Percentiles rank a stretch among this genome's conserved stretches.
Conservation (phyloP, 352 stramenopile genomes). For the Globisporangium cystogenes region DNA sequence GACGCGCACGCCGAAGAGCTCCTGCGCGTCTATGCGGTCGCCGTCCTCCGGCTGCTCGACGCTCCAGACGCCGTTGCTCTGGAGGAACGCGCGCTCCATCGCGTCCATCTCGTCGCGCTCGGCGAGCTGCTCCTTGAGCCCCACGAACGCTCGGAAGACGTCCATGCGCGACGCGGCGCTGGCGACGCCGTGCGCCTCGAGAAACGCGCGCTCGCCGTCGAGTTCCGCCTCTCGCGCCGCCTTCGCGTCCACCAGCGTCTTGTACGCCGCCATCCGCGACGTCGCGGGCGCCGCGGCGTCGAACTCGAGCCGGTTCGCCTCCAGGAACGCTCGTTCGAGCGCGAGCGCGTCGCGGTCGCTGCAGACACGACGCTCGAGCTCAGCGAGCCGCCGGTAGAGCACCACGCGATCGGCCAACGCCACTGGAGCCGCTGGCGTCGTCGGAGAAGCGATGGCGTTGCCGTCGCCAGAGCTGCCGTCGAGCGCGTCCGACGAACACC, state of each 20-base stretch:
- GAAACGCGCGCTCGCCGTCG: constrained; percentile 24
- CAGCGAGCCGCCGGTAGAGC: constrained; percentile 10
- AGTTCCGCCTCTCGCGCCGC: constrained; percentile 38
- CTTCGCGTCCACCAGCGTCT: constrained; percentile 53
- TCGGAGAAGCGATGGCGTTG: not conserved
- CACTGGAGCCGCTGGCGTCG: not conserved
- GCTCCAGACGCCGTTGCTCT: constrained; percentile 5
- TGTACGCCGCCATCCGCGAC: constrained; percentile 33
- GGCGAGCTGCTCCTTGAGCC: constrained; percentile 4
- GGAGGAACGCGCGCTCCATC: constrained; percentile 12
- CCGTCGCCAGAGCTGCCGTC: no score
- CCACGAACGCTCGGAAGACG: constrained; percentile 21
- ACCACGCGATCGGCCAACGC: constrained; percentile 3
- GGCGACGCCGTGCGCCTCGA: constrained; percentile 19
- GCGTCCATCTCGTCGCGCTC: constrained; percentile 5
- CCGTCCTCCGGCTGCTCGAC: not conserved
- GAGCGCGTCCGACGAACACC: no score
- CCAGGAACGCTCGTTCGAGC: constrained; percentile 13
- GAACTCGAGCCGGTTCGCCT: constrained; percentile 8
- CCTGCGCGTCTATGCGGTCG: constrained; percentile 7
- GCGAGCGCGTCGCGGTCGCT: constrained; percentile 1
- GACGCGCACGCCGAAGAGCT: constrained; percentile 12
- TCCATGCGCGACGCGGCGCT: constrained; percentile 6
- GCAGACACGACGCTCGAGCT: not conserved
- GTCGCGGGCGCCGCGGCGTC: constrained; percentile 1